Evolutionary conservation across 2,329 filamentous ascomycete species (phyloP).

Genomic region (Trichoderma polysporum): DNA sequence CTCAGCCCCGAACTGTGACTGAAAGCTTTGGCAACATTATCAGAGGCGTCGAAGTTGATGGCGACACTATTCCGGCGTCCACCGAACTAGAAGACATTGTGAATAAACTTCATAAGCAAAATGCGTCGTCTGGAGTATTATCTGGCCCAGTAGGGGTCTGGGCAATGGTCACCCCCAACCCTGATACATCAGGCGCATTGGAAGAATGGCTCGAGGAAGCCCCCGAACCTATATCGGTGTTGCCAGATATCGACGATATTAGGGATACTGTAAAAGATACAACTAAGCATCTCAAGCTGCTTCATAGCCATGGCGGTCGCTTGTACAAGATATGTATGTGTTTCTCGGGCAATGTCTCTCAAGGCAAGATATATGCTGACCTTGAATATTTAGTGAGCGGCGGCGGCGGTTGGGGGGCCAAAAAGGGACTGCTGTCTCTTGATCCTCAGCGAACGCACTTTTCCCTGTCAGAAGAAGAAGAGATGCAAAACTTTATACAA

Average conservation of each 20-base stretch:
- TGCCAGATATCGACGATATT: constrained; percentile 12
- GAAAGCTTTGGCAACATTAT: constrained; percentile 78
- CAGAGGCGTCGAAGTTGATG: constrained; percentile 56
- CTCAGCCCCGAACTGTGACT: constrained; percentile 59
- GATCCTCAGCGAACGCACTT: constrained; percentile 65
- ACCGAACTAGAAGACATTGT: constrained; percentile 68
- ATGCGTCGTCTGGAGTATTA: constrained; percentile 25
- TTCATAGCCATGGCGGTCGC: constrained; percentile 45
- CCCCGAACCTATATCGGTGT: constrained; percentile 20
- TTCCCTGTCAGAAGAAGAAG: constrained; percentile 46
- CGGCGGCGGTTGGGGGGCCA: constrained; percentile 80
- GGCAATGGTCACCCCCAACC: constrained; percentile 64
- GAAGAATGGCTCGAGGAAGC: constrained; percentile 17
- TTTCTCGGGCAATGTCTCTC: background rate
- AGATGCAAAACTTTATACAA: constrained; percentile 54
- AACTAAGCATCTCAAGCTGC: constrained; percentile 32
- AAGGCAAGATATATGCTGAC: background rate
- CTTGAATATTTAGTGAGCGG: constrained; percentile 59
- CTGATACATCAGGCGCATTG: background rate
- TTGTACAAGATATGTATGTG: constrained; percentile 43
- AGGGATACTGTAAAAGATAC: constrained; percentile 28
- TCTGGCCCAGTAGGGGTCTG: constrained; percentile 63
- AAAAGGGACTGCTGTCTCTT: constrained; percentile 74
- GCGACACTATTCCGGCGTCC: constrained; percentile 59
- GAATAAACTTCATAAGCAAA: constrained; percentile 53